Evolutionary conservation across 345 rosid species (phyloP), one percentile per base, ranked within the genome.

Genomic region (Angophora floribunda): DNA sequence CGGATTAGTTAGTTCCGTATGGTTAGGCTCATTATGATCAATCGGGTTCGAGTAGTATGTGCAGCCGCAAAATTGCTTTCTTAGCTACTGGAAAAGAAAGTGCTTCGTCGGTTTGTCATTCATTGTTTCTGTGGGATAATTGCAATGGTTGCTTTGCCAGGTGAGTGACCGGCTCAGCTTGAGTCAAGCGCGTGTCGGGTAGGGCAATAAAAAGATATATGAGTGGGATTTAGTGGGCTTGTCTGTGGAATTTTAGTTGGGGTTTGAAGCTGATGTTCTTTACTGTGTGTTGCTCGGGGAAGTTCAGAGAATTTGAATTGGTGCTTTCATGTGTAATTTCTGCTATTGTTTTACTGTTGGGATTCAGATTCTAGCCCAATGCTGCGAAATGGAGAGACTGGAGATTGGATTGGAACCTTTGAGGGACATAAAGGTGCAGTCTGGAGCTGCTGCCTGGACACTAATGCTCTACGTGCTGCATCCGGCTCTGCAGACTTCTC

Each of bases 311-410:
- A 75, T 19, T 44, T 21, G 14, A 75, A 41, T 19, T 5, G 12
- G 45, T 67, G 44, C 80, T 16, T 67, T 41, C 24, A 4, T 32
- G 80, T 36, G 47, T 70, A 32, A 70, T 70, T 32, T 17, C 67
- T 13, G 30, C 65, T 49, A 4, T 59, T 24, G 50, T 51, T 61
- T 59, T 85, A 11, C n/a, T 32, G 28, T 32, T 93, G 89, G 52
- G 87, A 26, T 89, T 86, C 90, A 98, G 99, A 98, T 94, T 95
- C 99, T 85, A 97, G 91, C 80, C 99, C 99, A 49, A 97, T 98
- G 99, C 89, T 98, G 94, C 96, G 99, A 92, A 98, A 98, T 91
- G 99, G 99, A 87, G 99, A 98, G 95, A 98, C 99, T 86, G 99
- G 99, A 87, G 99, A 98, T 70, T 98, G 99, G 99, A 95, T 98